Conservation (phyloP, 2,329 filamentous ascomycete genomes). For the Colletotrichum acutatum region DNA sequence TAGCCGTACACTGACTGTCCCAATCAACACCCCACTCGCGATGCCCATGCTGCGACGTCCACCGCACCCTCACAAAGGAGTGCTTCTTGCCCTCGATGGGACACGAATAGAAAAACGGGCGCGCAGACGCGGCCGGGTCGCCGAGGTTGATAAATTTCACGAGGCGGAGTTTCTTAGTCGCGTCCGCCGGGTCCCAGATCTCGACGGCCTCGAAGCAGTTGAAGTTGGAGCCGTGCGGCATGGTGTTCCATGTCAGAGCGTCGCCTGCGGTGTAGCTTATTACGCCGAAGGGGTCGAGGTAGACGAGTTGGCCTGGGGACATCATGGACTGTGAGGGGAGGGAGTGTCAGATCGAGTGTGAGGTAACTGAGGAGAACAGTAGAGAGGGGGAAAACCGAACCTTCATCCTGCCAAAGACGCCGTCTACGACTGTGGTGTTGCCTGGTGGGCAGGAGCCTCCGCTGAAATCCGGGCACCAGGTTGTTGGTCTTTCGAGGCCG, state of each 20-base stretch:
- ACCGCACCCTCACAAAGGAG: neutral
- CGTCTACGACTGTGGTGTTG: conserved; percentile 41
- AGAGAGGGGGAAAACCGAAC: conserved; percentile 34
- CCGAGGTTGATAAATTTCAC: neutral
- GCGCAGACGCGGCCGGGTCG: conserved; percentile 32
- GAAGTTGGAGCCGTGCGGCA: conserved; percentile 60
- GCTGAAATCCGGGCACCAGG: conserved; percentile 1
- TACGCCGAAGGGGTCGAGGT: conserved; percentile 63
- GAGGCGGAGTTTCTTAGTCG: neutral
- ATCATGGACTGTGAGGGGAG: conserved; percentile 45
- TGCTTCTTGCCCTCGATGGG: neutral
- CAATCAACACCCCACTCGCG: neutral
- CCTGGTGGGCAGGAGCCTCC: conserved; percentile 41
- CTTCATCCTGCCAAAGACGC: conserved; percentile 42
- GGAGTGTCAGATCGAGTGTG: neutral
- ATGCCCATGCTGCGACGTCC: neutral
- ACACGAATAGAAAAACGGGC: conserved; percentile 11
- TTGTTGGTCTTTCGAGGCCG: conserved; percentile 35
- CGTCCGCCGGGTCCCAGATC: conserved; percentile 35
- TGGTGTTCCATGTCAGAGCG: conserved; percentile 58
- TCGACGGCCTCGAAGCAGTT: conserved; percentile 58
- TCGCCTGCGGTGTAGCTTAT: conserved; percentile 61
- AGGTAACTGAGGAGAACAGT: too few species aligned
- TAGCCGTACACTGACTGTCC: conserved; percentile 42
- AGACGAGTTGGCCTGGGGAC: conserved; percentile 70